These are phyloP conservation scores for Gleditsia sinensis DNA, from an alignment of 306 rosid species.

Conservation along the genomic window DNA sequence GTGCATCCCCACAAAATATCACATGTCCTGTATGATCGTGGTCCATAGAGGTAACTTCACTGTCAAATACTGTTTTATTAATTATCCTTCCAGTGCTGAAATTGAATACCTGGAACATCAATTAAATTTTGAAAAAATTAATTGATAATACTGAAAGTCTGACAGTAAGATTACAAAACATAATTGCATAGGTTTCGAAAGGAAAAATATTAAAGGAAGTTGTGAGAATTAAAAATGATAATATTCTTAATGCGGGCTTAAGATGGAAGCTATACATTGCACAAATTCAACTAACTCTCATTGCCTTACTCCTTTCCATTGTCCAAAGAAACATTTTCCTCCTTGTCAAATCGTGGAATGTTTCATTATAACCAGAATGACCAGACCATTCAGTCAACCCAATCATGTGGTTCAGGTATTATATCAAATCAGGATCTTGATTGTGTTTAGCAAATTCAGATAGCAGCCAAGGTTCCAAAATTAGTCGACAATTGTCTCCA, in stretches of 20 bases:
- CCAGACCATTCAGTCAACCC: background rate
- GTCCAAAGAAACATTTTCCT: background rate
- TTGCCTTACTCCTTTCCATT: constrained; percentile 5
- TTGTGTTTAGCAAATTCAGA: background rate
- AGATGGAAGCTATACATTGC: background rate
- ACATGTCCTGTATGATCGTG: constrained; percentile 9
- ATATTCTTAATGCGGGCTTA: background rate
- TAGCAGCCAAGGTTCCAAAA: background rate
- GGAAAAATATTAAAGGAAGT: background rate
- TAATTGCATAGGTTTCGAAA: constrained; percentile 7
- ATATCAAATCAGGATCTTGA: background rate
- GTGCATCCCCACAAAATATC: constrained; percentile 23
- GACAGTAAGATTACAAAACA: background rate
- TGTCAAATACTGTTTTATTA: constrained; percentile 66
- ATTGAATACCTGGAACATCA: constrained; percentile 76
- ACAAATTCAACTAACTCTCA: constrained; percentile 26
- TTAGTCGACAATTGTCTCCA: background rate
- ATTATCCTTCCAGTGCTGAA: constrained; percentile 95
- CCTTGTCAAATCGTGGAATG: background rate
- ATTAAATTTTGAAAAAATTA: constrained; percentile 17
- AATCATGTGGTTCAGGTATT: background rate
- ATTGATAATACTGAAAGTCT: background rate
- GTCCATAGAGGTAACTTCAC: constrained; percentile 79
- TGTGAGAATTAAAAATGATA: background rate
- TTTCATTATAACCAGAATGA: background rate